Evolutionary conservation across 306 rosid species (phyloP), one percentile per base, ranked within the genome.

Genomic region (Cicer judaicum): DNA sequence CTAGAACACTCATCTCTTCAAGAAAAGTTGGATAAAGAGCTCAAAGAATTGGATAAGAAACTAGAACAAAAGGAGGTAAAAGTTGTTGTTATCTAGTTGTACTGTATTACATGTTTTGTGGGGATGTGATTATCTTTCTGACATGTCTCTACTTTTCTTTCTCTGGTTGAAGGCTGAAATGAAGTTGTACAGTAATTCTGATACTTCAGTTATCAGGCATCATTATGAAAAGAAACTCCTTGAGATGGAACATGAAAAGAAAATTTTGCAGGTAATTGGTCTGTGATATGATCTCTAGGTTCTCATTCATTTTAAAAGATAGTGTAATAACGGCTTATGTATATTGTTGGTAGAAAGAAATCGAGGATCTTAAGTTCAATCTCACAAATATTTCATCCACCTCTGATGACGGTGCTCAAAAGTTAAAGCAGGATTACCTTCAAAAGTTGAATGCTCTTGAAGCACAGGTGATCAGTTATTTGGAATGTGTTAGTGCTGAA

Each of bases 1-100:
- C 85, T 81, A 78, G 98, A 95, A 65, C 95, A 92, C 80, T 95
- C 93, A 61, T 86, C 97, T 83, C 80, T 90, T 76, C 98, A 95
- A 84, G 96, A 95, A 82, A 84, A 88, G 79, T 72, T 92, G 73
- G 99, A 90, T 64, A 78, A 40, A 65, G 99, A 95, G 86, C 93
- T 95, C 44, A 92, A 86, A 80, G 99, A 95, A 77, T 76, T 95
- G 86, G 99, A 95, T 62, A 88, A 83, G 78, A 87, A 75, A 78
- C 98, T 95, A 60, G 92, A 95, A 78, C 97, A 88, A 76, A 95
- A 95, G 87, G 98, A 95, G 99, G 99, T 91, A 76, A 80, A 47
- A 52, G 7, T 42, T 59, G n/a, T 15, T 39, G 40, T 70, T 19
- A 7, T 46, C 47, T 49, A 15, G 29, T 36, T 41, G 72, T 41